Evolutionary conservation across 148 eudicot genomes (phyloP).

Genomic region (Camellia japonica): DNA sequence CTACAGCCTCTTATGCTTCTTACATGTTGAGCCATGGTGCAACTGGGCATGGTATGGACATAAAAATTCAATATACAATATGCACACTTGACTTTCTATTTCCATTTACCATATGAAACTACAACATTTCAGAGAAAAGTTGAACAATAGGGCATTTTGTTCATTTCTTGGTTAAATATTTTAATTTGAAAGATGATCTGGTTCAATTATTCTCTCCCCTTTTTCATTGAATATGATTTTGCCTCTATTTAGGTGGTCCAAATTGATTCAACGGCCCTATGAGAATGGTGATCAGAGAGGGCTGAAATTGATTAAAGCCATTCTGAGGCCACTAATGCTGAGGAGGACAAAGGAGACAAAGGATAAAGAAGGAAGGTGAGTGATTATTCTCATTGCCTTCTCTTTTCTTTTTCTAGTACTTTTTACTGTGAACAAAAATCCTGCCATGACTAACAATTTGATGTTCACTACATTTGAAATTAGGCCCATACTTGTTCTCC

Average conservation of each 20-base stretch:
- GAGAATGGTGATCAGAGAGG: constrained; percentile 62
- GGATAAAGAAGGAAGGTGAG: constrained; percentile 70
- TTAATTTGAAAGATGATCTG: too few relatives aligned
- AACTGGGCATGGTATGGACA: constrained; percentile 61
- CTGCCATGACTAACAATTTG: not conserved
- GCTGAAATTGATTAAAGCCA: constrained; percentile 50
- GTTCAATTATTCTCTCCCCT: not conserved
- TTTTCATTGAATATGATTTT: not conserved
- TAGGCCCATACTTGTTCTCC: constrained; percentile 67
- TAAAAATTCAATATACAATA: not conserved
- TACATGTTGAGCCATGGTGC: constrained; percentile 77
- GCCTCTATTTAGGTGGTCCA: constrained; percentile 43
- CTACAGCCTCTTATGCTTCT: constrained; percentile 60
- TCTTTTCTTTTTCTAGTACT: not conserved
- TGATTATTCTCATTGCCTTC: constrained; percentile 6
- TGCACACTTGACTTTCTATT: not conserved
- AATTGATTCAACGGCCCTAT: constrained; percentile 54
- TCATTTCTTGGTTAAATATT: not conserved
- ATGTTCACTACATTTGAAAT: constrained; percentile 6
- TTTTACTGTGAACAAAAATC: not conserved
- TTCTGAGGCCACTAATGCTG: constrained; percentile 59
- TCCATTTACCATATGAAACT: not conserved
- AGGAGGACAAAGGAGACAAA: constrained; percentile 70
- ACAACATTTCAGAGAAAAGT: not conserved
- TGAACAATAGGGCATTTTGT: not conserved